These are phyloP conservation scores for Nannizziopsis arthrosporioides DNA, from an alignment of 2,329 filamentous ascomycete genomes.

Conservation along the genomic window DNA sequence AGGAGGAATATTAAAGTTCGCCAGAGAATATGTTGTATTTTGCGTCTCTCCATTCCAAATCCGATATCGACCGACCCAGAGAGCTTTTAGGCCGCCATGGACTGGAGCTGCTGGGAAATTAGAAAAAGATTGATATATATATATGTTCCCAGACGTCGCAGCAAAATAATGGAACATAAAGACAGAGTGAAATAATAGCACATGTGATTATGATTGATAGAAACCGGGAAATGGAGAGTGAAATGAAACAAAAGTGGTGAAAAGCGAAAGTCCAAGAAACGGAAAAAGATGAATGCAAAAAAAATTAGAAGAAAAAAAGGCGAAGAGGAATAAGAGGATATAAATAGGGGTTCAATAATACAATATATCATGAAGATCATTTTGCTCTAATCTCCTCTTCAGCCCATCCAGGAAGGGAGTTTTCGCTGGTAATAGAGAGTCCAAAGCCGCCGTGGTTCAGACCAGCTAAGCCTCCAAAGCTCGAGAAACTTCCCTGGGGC, in stretches of 20 bases:
- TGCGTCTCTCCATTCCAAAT: conserved; percentile 4
- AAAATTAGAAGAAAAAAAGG: conserved; percentile 10
- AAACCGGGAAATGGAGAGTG: conserved; percentile 5
- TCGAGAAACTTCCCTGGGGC: conserved; percentile 44
- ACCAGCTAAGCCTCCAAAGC: conserved; percentile 48
- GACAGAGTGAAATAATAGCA: not conserved
- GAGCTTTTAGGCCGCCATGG: not conserved
- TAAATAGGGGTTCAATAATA: conserved; percentile 6
- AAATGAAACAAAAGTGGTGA: conserved; percentile 16
- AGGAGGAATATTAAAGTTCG: not conserved
- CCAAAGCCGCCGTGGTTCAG: conserved; percentile 48
- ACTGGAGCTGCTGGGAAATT: conserved; percentile 1
- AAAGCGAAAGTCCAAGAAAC: not conserved
- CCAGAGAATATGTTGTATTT: conserved; percentile 1
- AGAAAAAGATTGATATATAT: conserved; percentile 7
- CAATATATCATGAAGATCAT: conserved; percentile 24
- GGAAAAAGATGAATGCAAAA: conserved; percentile 11
- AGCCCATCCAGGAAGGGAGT: conserved; percentile 49
- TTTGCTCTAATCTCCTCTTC: conserved; percentile 52
- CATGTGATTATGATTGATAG: conserved; percentile 2
- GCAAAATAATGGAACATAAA: conserved; percentile 4
- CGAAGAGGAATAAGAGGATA: conserved; percentile 8
- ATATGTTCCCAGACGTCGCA: conserved; percentile 5
- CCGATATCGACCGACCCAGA: not conserved
- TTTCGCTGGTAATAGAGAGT: conserved; percentile 48